These are phyloP conservation scores for Lachancea meyersii DNA, from an alignment of 805 yeast species.

Conservation along the genomic window DNA sequence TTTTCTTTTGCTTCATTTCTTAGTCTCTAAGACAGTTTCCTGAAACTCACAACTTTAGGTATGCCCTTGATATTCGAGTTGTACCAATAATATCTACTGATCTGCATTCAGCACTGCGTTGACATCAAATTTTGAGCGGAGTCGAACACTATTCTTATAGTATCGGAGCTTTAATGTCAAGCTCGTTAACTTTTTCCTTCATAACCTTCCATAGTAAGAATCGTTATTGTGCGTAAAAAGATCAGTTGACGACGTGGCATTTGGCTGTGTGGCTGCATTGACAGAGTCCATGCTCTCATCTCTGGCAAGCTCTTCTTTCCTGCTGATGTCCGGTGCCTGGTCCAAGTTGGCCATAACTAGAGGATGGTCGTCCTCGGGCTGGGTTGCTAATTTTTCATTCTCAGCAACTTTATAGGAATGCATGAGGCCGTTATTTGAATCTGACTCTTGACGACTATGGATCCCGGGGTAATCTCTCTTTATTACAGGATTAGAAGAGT, in stretches of 20 bases:
- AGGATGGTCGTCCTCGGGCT: constrained; percentile 3
- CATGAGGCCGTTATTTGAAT: constrained; percentile 27
- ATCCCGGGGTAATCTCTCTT: constrained; percentile 22
- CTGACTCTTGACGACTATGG: constrained; percentile 26
- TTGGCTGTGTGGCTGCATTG: constrained; percentile 4
- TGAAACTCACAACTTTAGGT: too few relatives aligned
- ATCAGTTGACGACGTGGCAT: constrained; percentile 13
- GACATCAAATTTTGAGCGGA: too few relatives aligned
- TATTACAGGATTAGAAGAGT: constrained; percentile 6
- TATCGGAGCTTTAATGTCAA: too few relatives aligned
- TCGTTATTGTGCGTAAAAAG: constrained; percentile 10
- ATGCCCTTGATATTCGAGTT: too few relatives aligned
- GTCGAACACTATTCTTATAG: too few relatives aligned
- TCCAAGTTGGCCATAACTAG: neutral
- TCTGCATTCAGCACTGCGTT: too few relatives aligned
- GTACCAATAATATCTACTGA: too few relatives aligned
- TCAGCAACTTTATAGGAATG: constrained; percentile 7
- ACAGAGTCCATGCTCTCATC: constrained; percentile 11
- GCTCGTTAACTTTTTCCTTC: neutral
- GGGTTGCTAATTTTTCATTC: neutral
- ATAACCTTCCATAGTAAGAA: constrained; percentile 10
- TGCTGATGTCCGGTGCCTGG: neutral
- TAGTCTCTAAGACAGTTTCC: too few relatives aligned
- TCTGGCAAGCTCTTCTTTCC: constrained; percentile 2
- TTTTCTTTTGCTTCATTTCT: too few relatives aligned